Conservation (phyloP, 805 yeast species). For the Teunomyces aglyptinius region DNA sequence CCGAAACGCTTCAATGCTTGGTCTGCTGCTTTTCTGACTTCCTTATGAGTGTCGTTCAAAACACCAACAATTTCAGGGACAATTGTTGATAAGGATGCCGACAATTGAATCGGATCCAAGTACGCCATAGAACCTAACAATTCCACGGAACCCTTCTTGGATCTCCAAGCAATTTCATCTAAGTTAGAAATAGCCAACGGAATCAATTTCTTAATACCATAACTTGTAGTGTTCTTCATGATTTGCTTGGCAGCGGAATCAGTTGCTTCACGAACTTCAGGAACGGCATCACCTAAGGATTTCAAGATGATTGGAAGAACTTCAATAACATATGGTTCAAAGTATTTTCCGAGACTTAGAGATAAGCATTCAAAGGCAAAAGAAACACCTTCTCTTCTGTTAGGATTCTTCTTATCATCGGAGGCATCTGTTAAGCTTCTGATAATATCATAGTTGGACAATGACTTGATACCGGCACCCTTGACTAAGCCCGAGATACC, state of each 20-base stretch:
- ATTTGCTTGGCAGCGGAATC: constrained; percentile 81
- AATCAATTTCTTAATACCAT: constrained; percentile 85
- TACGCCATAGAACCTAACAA: constrained; percentile 97
- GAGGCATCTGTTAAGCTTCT: constrained; percentile 76
- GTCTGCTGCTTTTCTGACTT: constrained; percentile 94
- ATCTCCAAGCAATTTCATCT: constrained; percentile 92
- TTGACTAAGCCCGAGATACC: constrained; percentile 92
- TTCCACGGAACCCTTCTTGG: constrained; percentile 96
- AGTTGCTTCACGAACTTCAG: constrained; percentile 89
- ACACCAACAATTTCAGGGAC: constrained; percentile 97
- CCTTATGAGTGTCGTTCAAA: constrained; percentile 92
- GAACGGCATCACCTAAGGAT: constrained; percentile 78
- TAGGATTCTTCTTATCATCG: constrained; percentile 76
- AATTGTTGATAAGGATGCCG: constrained; percentile 82
- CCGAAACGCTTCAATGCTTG: constrained; percentile 86
- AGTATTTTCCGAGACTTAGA: constrained; percentile 65
- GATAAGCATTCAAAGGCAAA: constrained; percentile 85
- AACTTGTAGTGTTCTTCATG: constrained; percentile 89
- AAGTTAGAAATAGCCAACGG: constrained; percentile 86
- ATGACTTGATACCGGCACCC: constrained; percentile 80
- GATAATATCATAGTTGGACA: constrained; percentile 74
- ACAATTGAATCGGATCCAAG: constrained; percentile 89
- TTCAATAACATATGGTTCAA: constrained; percentile 94
- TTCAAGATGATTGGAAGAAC: constrained; percentile 77
- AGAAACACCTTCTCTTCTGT: constrained; percentile 83